Percentiles rank a stretch among this genome's conserved stretches.
Evolutionary conservation across 148 eudicot species (phyloP).

Genomic region (Vaccinium corymbosum): DNA sequence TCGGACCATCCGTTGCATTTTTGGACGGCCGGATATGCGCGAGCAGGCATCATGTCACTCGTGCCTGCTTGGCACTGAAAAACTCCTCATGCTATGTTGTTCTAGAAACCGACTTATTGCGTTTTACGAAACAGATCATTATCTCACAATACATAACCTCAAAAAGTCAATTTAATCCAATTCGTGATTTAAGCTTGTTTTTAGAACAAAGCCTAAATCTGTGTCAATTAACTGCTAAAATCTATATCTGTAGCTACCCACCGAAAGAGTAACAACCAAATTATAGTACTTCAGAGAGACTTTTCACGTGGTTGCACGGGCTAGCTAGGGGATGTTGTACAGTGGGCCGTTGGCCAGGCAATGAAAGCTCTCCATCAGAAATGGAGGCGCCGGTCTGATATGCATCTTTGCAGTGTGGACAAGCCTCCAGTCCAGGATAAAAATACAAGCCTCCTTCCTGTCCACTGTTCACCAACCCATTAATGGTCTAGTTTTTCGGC

Average conservation of each 20-base stretch:
- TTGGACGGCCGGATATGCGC: too few relatives aligned
- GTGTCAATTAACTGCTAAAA: not conserved
- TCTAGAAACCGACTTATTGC: too few relatives aligned
- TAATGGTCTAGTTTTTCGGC: not conserved
- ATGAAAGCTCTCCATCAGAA: conserved; percentile 6
- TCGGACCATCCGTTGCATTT: too few relatives aligned
- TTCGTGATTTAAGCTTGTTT: not conserved
- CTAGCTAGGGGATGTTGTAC: not conserved
- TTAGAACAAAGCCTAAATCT: not conserved
- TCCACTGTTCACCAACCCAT: not conserved
- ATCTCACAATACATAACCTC: too few relatives aligned
- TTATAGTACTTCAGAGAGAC: not conserved
- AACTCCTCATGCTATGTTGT: too few relatives aligned
- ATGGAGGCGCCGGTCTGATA: not conserved
- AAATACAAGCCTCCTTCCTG: too few relatives aligned
- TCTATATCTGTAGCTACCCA: not conserved
- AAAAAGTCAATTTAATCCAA: too few relatives aligned
- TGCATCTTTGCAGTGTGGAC: not conserved
- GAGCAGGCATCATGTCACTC: too few relatives aligned
- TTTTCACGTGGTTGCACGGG: not conserved
- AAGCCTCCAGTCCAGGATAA: not conserved
- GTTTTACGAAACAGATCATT: too few relatives aligned
- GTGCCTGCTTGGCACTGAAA: too few relatives aligned
- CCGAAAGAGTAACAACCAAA: not conserved
- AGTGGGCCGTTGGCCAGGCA: not conserved